Percentiles rank a stretch among this genome's conserved stretches.
Conservation (phyloP, 305 asterid genomes). For the Fraxinus floribunda region DNA sequence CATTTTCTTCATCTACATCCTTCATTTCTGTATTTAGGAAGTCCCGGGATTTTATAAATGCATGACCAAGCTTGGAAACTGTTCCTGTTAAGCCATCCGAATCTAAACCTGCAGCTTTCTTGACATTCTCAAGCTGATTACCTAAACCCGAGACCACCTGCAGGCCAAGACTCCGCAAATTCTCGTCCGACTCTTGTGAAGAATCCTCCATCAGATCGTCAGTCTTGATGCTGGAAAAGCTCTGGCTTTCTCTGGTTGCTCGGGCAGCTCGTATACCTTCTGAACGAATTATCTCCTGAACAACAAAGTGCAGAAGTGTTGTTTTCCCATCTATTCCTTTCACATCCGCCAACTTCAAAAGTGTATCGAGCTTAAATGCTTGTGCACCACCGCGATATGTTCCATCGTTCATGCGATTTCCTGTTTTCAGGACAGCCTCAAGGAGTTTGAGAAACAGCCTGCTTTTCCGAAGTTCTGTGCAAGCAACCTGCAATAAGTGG, state of each 20-base stretch:
- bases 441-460: conserved; percentile 19
- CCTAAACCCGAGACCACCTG: conserved; percentile 16
- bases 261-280: conserved; percentile 20
- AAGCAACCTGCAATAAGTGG: background rate
- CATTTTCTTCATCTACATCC: conserved; percentile 16
- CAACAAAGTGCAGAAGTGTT: conserved; percentile 10
- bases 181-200: background rate
- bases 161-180: conserved; percentile 7
- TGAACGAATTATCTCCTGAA: conserved; percentile 18
- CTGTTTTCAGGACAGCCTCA: conserved; percentile 22
- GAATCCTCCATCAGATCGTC: conserved; percentile 14
- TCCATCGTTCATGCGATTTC: conserved; percentile 26
- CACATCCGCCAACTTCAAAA: conserved; percentile 15
- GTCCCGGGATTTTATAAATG: conserved; percentile 3
- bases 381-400: conserved; percentile 24
- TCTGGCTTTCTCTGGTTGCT: conserved; percentile 13
- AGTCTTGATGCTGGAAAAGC: conserved; percentile 13
- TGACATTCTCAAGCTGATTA: conserved; percentile 20
- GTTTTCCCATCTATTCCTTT: conserved; percentile 26
- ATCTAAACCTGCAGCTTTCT: conserved; percentile 21
- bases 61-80: conserved; percentile 8
- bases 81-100: conserved; percentile 8
- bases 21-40: conserved; percentile 16
- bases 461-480: conserved; percentile 18
- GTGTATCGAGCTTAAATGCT: conserved; percentile 26